Evolutionary conservation across 2,329 filamentous ascomycete genomes (phyloP), one percentile per base, ranked within the genome.

Genomic region (Fusarium austroafricanum): DNA sequence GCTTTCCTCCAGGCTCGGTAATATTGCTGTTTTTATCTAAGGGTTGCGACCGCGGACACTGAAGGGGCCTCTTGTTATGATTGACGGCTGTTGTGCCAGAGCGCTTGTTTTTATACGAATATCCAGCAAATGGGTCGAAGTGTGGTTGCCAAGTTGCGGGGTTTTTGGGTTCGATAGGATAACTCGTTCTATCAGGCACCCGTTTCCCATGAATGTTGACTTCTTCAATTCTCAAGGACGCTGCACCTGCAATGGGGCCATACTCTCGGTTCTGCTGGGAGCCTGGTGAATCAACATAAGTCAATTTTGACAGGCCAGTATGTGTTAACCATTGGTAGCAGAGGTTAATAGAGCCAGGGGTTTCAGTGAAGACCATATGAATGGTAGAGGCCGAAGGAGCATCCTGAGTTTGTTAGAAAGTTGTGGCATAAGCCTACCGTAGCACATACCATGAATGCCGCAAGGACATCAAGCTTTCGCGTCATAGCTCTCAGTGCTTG

Each of bases 241-340:
- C 70, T 8, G 71, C 68, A 10, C 54, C 45, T 12, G 49, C 31
- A 2, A 77, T 62, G 4, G 57, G 50, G 2, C 58, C 20, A 31
- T 73, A 69, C 20, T 75, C 71, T 9, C 55, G 33, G 4, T 42
- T 38, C 5, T 12, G 11, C 4, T 52, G 45, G 10, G 37, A 29
- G 9, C 51, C 29, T 3, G 54, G 29, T 2, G 49, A 46, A n/a
- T 63, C 57, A 26, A 70, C 43, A 54, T 75, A 77, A 2, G 77
- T 79, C 6, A 71, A 46, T 6, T 31, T 61, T 11, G 70, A 68
- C 3, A 77, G 58, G 3, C 73, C 72, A 10, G 75, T 40, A 28
- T 77, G 74, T 8, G 73, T 71, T 9, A 78, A 56, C 61, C 67
- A 77, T 39, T 44, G 68, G 18, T 71, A 78, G 15, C 55, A 65